Evolutionary conservation across 768 basidiomycete species (phyloP).

Genomic region (Pisolithus sp.): DNA sequence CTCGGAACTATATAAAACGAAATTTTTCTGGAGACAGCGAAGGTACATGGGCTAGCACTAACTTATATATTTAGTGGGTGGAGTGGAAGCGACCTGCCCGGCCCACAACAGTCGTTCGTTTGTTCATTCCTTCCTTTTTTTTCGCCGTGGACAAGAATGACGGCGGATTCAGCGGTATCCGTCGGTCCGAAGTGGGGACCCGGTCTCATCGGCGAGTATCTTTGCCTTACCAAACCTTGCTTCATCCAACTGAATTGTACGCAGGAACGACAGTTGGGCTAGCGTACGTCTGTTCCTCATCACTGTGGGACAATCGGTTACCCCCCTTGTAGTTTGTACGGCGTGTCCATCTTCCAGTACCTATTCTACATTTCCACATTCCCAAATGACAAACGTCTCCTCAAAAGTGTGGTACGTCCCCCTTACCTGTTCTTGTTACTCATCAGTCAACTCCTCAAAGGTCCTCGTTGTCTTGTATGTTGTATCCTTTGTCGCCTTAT

Average conservation of each 20-base stretch:
- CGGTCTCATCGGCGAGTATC: constrained; percentile 12
- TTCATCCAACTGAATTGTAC: background rate
- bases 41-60: no score
- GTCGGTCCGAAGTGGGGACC: constrained; percentile 6
- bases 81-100: no score
- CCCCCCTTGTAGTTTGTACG: constrained; percentile 13
- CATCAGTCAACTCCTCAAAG: background rate
- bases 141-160: background rate
- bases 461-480: background rate
- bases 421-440: background rate
- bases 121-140: background rate
- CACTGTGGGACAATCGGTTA: background rate
- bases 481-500: background rate
- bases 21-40: no score
- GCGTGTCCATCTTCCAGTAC: constrained; percentile 12
- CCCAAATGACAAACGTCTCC: constrained; percentile 8
- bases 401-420: constrained; percentile 12
- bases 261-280: constrained; percentile 9
- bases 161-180: background rate
- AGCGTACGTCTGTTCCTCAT: constrained; percentile 6
- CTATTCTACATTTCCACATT: constrained; percentile 13
- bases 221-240: background rate
- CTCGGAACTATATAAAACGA: no score
- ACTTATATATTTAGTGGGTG: no score
- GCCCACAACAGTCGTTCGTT: no score